Evolutionary conservation across 495 filamentous ascomycete genomes (phyloP).

Genomic region (Hyaloscypha variabilis): DNA sequence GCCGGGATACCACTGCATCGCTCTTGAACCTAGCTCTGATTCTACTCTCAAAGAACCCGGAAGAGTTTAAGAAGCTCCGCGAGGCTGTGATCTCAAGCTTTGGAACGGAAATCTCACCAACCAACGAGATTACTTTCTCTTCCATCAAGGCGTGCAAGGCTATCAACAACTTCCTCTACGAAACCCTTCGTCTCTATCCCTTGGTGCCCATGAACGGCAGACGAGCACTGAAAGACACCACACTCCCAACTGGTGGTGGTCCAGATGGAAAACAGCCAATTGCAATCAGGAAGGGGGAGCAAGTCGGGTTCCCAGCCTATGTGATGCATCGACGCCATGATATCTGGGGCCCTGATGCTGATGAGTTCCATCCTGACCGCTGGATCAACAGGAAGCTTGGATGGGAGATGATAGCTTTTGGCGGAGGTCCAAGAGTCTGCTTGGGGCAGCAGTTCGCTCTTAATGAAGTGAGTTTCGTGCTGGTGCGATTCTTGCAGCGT

Average conservation of each 20-base stretch:
- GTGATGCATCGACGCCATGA: constrained; percentile 27
- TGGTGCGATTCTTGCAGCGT: constrained; percentile 69
- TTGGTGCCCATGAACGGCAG: constrained; percentile 55
- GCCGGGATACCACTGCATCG: constrained; percentile 61
- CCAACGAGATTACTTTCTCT: constrained; percentile 16
- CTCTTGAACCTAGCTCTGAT: constrained; percentile 60
- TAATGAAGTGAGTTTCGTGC: constrained; percentile 49
- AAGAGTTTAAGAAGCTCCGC: constrained; percentile 60
- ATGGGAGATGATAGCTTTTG: constrained; percentile 64
- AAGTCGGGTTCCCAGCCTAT: constrained; percentile 22
- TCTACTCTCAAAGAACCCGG: constrained; percentile 71
- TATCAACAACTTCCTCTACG: constrained; percentile 22
- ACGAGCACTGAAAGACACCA: constrained; percentile 49
- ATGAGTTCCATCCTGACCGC: constrained; percentile 54
- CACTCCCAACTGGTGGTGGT: constrained; percentile 53
- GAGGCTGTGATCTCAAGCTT: constrained; percentile 18
- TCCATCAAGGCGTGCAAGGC: constrained; percentile 25
- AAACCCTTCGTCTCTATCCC: constrained; percentile 57
- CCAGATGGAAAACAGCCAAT: constrained; percentile 48
- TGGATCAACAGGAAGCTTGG: constrained; percentile 51
- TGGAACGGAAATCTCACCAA: constrained; percentile 23
- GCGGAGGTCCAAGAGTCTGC: constrained; percentile 73
- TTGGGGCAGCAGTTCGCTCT: constrained; percentile 58
- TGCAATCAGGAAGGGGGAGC: constrained; percentile 43
- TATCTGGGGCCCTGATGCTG: constrained; percentile 46